Evolutionary conservation across 2,329 filamentous ascomycete genomes (phyloP), one percentile per base, ranked within the genome.

Genomic region (Chrysoporthe austroafricana): DNA sequence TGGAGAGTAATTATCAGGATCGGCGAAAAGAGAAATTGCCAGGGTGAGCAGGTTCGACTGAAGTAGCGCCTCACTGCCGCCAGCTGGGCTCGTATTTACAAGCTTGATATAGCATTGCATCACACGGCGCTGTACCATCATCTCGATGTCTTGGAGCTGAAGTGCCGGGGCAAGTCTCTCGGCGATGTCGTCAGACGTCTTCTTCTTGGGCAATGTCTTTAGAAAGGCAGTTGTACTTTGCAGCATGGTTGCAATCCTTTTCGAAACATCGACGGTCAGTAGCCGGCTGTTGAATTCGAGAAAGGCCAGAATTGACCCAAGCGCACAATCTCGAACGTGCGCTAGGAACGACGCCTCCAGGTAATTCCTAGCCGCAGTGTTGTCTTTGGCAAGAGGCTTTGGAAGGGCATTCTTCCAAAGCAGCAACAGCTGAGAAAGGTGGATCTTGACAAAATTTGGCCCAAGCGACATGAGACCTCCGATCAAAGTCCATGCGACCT

Each of bases 361-460:
- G 62, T 93, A 86, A 70, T 92, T 95, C 64, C 94, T 88, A 70
- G 95, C 90, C 0, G 91, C 88, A 62, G 93, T 93, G 72, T 96
- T 96, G 72, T 98, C 95, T 77, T 94, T 96, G 44, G 93, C 90
- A n/a, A 98, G 80, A 6, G 96, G 95, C 75, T 96, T 97, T 0
- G 96, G 95, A 13, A 99, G 84, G 0, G 96, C 95, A 78, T 98
- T 99, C 79, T 97, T 97, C 96, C 96, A 99, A 7, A 99, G 83
- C 9, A 99, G 82, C 66, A 99, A 88, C 32, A 99, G 84, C 76
- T 99, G 96, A 2, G 94, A 95, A 8, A 99, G 85, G 79, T 99
- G 96, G 34, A 98, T 98, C 80, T 99, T 99, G 78, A 98, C 95
- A 77, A 99, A 99, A 77, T 97, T 98, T 4, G 96, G 95, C 0